Conservation (phyloP, 495 filamentous ascomycete species). For the Darksidea phi region DNA sequence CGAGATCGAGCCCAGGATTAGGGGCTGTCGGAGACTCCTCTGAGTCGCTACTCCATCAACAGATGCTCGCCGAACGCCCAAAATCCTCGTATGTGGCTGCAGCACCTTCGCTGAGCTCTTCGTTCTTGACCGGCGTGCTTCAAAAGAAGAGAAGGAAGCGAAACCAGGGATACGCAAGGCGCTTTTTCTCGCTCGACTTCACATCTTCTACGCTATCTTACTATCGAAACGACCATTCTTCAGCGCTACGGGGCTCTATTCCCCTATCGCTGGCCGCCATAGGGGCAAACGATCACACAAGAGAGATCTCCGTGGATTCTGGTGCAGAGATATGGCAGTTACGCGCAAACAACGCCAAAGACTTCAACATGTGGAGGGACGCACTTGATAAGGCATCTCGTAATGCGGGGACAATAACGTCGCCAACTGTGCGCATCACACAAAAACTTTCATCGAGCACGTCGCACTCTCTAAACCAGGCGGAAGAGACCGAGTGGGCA, state of each 20-base stretch:
- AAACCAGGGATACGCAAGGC: conserved; percentile 86
- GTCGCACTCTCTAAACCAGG: conserved; percentile 36
- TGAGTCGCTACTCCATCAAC: conserved; percentile 38
- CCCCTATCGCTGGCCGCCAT: conserved; percentile 88
- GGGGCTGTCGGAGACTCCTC: conserved; percentile 38
- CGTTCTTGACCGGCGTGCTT: conserved; percentile 75
- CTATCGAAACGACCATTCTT: conserved; percentile 89
- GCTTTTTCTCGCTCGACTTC: conserved; percentile 94
- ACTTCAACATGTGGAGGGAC: conserved; percentile 82
- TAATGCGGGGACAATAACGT: conserved; percentile 13
- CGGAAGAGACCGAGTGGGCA: conserved; percentile 79
- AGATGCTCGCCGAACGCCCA: conserved; percentile 34
- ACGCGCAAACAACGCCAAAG: conserved; percentile 73
- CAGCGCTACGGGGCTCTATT: conserved; percentile 85
- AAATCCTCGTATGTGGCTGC: conserved; percentile 31
- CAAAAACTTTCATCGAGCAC: conserved; percentile 10
- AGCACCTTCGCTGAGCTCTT: conserved; percentile 34
- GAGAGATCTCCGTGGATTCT: conserved; percentile 95
- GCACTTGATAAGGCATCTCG: conserved; percentile 75
- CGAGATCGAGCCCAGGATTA: conserved; percentile 40
- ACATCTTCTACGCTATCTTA: conserved; percentile 89
- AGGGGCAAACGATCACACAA: conserved; percentile 76
- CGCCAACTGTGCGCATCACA: conserved; percentile 24
- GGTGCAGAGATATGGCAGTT: conserved; percentile 97
- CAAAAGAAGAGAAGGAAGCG: conserved; percentile 88